These are phyloP conservation scores for Jacaranda copaia DNA, from an alignment of 257 asterid genomes.

Conservation along the genomic window DNA sequence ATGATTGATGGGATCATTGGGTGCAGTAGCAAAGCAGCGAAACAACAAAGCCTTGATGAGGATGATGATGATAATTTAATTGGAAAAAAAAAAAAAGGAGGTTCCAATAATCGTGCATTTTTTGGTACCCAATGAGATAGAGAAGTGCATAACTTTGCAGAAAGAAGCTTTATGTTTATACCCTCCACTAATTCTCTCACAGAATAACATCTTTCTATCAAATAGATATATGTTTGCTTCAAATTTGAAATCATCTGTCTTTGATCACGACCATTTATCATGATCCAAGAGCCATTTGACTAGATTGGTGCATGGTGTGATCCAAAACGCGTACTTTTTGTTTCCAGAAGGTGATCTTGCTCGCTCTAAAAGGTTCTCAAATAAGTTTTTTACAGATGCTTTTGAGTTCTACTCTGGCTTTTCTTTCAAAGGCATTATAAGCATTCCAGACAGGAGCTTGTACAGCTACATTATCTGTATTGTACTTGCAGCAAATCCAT, in stretches of 20 bases:
- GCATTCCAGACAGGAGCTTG: no score
- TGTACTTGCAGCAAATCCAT: not conserved
- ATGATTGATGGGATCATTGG: conserved; percentile 48
- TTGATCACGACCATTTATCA: not conserved
- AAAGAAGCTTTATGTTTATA: conserved; percentile 72
- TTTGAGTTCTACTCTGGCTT: no score
- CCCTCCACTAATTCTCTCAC: conserved; percentile 51
- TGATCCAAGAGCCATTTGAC: not conserved
- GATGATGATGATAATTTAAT: not conserved
- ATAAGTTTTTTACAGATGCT: no score
- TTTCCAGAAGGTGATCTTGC: no score
- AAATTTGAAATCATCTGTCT: conserved; percentile 36
- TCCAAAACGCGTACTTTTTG: no score
- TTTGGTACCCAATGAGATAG: conserved; percentile 39
- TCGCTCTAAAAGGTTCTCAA: no score
- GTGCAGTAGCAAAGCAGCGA: conserved; percentile 34
- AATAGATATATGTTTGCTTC: conserved; percentile 22
- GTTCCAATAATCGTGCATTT: conserved; percentile 43
- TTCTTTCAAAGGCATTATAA: no score
- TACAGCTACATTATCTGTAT: not conserved
- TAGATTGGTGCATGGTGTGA: not conserved
- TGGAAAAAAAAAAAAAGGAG: conserved; percentile 36
- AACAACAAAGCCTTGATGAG: conserved; percentile 36
- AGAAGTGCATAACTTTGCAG: conserved; percentile 56
- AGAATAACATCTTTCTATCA: conserved; percentile 51